Percentiles rank a stretch among this genome's conserved stretches.
phyloP scores from a whole-genome alignment of 2,329 filamentous ascomycete genomes.

The Thelonectria olida region DNA sequence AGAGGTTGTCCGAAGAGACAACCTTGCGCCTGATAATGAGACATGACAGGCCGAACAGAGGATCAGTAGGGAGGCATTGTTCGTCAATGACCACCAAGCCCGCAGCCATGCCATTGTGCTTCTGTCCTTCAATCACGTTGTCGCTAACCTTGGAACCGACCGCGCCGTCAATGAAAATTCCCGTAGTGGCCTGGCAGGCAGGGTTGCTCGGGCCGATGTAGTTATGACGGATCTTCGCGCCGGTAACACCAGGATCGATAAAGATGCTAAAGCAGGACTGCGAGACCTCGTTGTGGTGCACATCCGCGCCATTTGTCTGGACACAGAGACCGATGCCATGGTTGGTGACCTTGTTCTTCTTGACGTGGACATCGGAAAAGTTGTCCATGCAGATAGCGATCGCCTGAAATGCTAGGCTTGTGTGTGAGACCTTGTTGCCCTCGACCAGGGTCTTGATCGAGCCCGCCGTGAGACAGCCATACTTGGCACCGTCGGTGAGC shows the following conservation, averaged over 20 bases:
- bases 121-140: conserved; percentile 41
- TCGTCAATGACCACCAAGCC: conserved; percentile 41
- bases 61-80: not conserved
- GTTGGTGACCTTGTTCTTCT: conserved; percentile 42
- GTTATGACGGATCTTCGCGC: conserved; percentile 44
- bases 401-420: conserved; percentile 19
- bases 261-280: conserved; percentile 44
- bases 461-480: conserved; percentile 49
- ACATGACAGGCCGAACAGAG: conserved; percentile 28
- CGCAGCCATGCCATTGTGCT: conserved; percentile 20
- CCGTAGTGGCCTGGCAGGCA: conserved; percentile 23
- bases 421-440: conserved; percentile 40
- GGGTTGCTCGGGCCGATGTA: conserved; percentile 33
- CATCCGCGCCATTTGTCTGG: conserved; percentile 43
- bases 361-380: conserved; percentile 37
- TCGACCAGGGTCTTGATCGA: conserved; percentile 41
- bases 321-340: conserved; percentile 48
- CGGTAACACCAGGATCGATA: conserved; percentile 44
- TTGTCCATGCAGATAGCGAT: conserved; percentile 50
- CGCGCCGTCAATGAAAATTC: conserved; percentile 42
- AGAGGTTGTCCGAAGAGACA: conserved; percentile 38
- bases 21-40: conserved; percentile 13
- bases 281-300: conserved; percentile 45
- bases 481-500: conserved; percentile 39
- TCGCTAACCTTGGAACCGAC: conserved; percentile 37